Conservation (phyloP, 768 basidiomycete species). For the Mycena vulgaris region DNA sequence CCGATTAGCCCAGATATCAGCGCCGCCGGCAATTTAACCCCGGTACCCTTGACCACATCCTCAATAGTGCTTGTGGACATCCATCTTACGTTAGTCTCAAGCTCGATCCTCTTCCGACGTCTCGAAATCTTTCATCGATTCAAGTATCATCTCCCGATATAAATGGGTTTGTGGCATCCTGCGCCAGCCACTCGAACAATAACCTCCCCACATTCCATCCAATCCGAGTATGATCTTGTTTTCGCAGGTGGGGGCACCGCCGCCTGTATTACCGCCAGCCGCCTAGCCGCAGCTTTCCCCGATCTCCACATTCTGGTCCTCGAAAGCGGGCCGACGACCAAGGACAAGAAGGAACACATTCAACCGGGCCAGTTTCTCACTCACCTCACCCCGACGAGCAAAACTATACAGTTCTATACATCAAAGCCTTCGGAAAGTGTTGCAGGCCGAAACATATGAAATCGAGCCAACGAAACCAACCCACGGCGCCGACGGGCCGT, state of each 20-base stretch:
- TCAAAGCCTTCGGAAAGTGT: conserved; percentile 47
- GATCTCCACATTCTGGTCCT: conserved; percentile 59
- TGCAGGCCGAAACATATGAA: conserved; percentile 51
- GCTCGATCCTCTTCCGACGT: too few relatives aligned
- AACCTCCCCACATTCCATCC: not conserved
- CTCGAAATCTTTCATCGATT: too few relatives aligned
- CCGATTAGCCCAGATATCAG: not conserved
- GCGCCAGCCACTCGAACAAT: too few relatives aligned
- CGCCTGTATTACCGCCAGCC: conserved; percentile 55
- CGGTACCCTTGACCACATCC: not conserved
- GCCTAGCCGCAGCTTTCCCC: conserved; percentile 56
- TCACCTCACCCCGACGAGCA: conserved; percentile 50
- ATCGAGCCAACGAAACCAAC: conserved; percentile 42
- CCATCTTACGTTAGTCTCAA: not conserved
- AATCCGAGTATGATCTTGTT: conserved; percentile 1
- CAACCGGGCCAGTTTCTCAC: conserved; percentile 54
- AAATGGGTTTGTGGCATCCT: too few relatives aligned
- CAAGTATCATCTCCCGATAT: too few relatives aligned
- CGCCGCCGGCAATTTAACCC: not conserved
- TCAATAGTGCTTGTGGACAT: not conserved
- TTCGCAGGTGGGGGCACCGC: conserved; percentile 53
- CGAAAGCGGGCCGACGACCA: conserved; percentile 57
- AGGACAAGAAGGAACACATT: conserved; percentile 50
- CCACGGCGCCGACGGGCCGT: conserved; percentile 55
- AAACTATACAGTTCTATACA: conserved; percentile 49